These are phyloP conservation scores for Phytophthora sansomeana DNA, from an alignment of 352 stramenopile species.

Conservation along the genomic window DNA sequence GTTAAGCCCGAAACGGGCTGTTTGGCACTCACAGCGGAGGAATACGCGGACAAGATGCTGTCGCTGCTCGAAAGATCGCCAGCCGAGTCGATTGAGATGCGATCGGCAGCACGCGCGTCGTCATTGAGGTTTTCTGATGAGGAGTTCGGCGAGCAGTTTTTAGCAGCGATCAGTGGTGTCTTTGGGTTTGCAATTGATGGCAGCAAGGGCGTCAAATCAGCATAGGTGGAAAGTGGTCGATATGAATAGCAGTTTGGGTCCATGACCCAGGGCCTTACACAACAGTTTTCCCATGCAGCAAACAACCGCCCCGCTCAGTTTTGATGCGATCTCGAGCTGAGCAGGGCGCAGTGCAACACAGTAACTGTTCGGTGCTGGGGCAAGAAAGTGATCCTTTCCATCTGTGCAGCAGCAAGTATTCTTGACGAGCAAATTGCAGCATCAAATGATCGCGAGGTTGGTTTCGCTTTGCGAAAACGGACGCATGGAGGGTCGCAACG, in stretches of 20 bases:
- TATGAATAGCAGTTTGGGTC: constrained; percentile 24
- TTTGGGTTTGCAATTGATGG: constrained; percentile 20
- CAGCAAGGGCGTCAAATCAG: constrained; percentile 23
- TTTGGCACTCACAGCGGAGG: constrained; percentile 86
- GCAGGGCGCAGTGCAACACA: neutral
- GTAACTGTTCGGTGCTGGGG: neutral
- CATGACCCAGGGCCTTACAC: neutral
- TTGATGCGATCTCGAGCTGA: neutral
- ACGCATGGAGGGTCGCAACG: constrained; percentile 18
- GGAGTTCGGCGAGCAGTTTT: constrained; percentile 71
- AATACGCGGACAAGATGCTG: constrained; percentile 90
- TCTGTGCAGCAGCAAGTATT: neutral
- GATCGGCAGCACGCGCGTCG: constrained; percentile 48
- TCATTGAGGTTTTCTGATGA: constrained; percentile 79
- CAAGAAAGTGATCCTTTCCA: constrained; percentile 1
- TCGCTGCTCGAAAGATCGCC: constrained; percentile 54
- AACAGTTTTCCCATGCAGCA: neutral
- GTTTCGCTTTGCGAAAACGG: constrained; percentile 27
- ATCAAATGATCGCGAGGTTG: constrained; percentile 5
- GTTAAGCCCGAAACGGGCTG: constrained; percentile 83
- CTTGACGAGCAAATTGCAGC: neutral
- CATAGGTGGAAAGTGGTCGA: constrained; percentile 24
- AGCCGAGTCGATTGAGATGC: constrained; percentile 46
- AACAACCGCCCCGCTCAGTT: neutral
- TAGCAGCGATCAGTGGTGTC: constrained; percentile 51